Conservation (phyloP, 2,329 filamentous ascomycete genomes). For the Pseudogymnoascus sp. region DNA sequence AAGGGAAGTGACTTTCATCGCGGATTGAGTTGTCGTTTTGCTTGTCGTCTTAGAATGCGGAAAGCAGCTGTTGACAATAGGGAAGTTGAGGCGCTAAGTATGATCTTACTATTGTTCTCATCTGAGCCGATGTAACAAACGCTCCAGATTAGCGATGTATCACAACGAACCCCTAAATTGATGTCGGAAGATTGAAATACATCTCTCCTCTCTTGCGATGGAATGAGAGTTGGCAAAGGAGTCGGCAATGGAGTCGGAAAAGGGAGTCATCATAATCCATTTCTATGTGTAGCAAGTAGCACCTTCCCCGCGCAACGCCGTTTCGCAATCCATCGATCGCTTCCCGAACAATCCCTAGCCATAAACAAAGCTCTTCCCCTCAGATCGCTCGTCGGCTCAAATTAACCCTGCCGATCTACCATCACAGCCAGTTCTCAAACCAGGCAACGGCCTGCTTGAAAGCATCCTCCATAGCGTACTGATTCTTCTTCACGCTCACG, state of each 20-base stretch:
- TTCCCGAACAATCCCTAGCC: neutral
- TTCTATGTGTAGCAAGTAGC: neutral
- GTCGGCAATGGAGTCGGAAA: too few relatives aligned
- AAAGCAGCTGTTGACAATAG: neutral
- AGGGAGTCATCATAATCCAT: conserved; percentile 1
- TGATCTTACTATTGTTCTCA: neutral
- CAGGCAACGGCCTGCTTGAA: conserved; percentile 69
- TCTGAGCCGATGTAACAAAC: neutral
- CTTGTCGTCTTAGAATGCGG: neutral
- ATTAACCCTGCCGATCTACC: neutral
- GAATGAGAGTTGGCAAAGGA: neutral
- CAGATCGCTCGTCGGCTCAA: neutral
- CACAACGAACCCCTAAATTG: neutral
- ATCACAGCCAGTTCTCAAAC: conserved; percentile 52
- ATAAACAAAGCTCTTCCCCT: neutral
- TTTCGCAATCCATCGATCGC: neutral
- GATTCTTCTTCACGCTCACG: conserved; percentile 43
- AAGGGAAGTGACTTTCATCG: neutral
- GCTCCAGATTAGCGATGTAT: neutral
- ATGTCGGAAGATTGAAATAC: neutral
- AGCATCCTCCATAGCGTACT: conserved; percentile 71
- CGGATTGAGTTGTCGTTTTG: neutral
- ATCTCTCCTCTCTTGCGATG: neutral
- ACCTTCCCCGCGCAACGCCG: neutral
- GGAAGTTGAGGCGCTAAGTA: neutral